phyloP scores from a whole-genome alignment of 371 early-diverging fungal genomes.

The Haplosporangium sp. region DNA sequence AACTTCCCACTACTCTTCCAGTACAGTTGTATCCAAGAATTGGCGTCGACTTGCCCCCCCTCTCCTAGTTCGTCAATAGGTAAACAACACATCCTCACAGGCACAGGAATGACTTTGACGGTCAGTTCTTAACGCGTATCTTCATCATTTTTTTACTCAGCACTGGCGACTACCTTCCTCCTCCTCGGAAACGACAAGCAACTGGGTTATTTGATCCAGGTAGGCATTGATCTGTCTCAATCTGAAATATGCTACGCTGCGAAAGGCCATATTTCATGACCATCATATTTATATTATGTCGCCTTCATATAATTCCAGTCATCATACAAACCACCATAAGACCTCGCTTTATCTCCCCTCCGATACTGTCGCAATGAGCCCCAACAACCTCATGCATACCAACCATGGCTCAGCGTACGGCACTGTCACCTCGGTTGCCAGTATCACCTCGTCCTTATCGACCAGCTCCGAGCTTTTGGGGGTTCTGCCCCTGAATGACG shows the following conservation, averaged over 20 bases:
- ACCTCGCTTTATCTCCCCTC: neutral
- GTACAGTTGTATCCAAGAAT: slow-evolving; percentile 44
- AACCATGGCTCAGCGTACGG: slow-evolving; percentile 16
- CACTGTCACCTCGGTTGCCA: slow-evolving; percentile 8
- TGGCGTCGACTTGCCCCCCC: slow-evolving; percentile 43
- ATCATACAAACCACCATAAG: slow-evolving; percentile 44
- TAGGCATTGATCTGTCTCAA: too few species aligned
- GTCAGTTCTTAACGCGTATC: too few species aligned
- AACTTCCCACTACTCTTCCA: neutral
- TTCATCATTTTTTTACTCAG: slow-evolving; percentile 1
- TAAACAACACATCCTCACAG: slow-evolving; percentile 3
- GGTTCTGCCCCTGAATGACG: slow-evolving; percentile 34
- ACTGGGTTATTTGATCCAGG: slow-evolving; percentile 23
- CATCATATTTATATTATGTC: too few species aligned
- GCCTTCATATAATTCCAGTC: too few species aligned
- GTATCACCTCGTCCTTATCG: slow-evolving; percentile 8
- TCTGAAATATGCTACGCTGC: too few species aligned
- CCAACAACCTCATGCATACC: slow-evolving; percentile 5
- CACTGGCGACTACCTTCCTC: slow-evolving; percentile 31
- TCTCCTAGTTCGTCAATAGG: slow-evolving; percentile 15
- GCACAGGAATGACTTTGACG: too few species aligned
- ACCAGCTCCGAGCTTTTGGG: slow-evolving; percentile 6
- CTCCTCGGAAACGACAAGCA: slow-evolving; percentile 15
- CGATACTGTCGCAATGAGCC: slow-evolving; percentile 9
- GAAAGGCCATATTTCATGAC: too few species aligned